A percentile compares a stretch with the other conserved stretches of the same genome.
Conservation (phyloP, 129 eudicot genomes). For the Helianthus tuberosus region DNA sequence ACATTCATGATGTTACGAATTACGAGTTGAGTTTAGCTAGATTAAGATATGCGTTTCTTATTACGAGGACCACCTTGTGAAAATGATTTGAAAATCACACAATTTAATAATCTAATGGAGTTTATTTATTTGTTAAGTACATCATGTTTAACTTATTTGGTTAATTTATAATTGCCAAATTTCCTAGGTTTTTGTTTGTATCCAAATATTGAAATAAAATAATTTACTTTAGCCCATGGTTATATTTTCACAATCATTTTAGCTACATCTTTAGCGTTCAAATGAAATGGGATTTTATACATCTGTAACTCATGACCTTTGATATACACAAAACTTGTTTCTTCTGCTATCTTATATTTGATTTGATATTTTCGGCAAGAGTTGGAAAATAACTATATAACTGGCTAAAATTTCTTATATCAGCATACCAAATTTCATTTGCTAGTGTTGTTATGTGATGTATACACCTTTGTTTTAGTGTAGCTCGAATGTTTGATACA, state of each 20-base stretch:
- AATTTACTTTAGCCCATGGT: too few species aligned
- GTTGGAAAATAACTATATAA: neutral
- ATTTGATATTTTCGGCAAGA: neutral
- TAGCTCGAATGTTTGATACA: neutral
- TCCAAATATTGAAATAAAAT: too few species aligned
- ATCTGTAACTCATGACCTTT: neutral
- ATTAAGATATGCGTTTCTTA: constrained; percentile 1
- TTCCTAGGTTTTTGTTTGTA: too few species aligned
- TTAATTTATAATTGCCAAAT: too few species aligned
- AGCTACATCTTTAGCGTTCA: neutral
- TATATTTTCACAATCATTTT: too few species aligned
- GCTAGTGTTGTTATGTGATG: too few species aligned
- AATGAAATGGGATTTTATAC: neutral
- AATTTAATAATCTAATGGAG: neutral
- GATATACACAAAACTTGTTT: neutral
- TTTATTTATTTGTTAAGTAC: constrained; percentile 2
- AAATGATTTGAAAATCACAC: constrained; percentile 10
- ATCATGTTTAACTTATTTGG: neutral
- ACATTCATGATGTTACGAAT: neutral
- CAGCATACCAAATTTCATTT: too few species aligned
- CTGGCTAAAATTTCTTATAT: too few species aligned
- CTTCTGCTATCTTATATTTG: neutral
- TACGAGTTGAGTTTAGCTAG: neutral
- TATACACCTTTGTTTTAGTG: too few species aligned
- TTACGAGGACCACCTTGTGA: constrained; percentile 9